These are phyloP conservation scores for Backusella morwellensis DNA, from an alignment of 192 early-diverging fungal genomes.

Conservation along the genomic window DNA sequence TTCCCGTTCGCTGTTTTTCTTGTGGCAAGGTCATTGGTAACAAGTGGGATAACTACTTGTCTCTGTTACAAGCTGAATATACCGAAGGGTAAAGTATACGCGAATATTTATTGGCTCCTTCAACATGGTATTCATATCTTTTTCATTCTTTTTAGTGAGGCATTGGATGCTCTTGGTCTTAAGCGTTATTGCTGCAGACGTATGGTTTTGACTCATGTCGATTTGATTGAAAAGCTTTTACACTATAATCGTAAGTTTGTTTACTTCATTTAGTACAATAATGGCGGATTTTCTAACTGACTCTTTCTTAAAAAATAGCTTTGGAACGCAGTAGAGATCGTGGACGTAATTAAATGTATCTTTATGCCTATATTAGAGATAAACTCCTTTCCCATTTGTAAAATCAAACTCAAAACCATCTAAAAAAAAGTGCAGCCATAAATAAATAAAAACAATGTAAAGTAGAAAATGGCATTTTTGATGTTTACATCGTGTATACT, in stretches of 20 bases:
- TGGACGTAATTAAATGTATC: conserved; percentile 1
- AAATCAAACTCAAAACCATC: background rate
- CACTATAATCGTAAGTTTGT: conserved; percentile 78
- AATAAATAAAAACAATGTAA: conserved; percentile 1
- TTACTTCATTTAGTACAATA: background rate
- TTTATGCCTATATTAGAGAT: background rate
- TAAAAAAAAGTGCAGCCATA: background rate
- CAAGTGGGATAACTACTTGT: conserved; percentile 93
- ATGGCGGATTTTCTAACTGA: background rate
- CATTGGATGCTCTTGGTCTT: conserved; percentile 69
- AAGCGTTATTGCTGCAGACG: conserved; percentile 97
- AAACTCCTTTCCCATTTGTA: background rate
- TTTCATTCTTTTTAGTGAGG: conserved; percentile 49
- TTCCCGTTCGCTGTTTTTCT: conserved; percentile 97
- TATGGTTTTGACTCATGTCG: conserved; percentile 98
- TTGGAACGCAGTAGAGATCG: conserved; percentile 30
- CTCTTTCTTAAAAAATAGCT: conserved; percentile 9
- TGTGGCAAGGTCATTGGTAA: conserved; percentile 99
- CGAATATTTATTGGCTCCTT: background rate
- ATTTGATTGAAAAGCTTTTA: conserved; percentile 97
- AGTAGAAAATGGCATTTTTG: background rate
- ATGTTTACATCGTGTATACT: background rate
- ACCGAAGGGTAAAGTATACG: conserved; percentile 64
- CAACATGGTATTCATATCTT: too few relatives aligned
- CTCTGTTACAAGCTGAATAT: conserved; percentile 73